Evolutionary conservation across 176 grass and related monocot genomes (phyloP), one percentile per base, ranked within the genome.

Genomic region (Aegilops sharonensis): DNA sequence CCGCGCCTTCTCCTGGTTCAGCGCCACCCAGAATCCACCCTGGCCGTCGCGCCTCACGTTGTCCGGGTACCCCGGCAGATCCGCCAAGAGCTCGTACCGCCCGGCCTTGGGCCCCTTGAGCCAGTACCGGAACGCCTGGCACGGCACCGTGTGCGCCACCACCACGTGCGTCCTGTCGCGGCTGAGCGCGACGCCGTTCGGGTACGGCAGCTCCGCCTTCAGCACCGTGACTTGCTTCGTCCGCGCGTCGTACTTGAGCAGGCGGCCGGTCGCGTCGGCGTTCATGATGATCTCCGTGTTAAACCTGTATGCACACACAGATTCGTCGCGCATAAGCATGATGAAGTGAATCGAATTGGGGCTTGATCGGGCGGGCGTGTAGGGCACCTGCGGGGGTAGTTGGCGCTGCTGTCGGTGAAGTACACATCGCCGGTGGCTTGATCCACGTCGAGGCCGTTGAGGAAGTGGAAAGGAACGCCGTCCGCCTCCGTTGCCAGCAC

Each of bases 321-420:
- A 47, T 47, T 13, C 11, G 43, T 47, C 40, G 40, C 40, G 40
- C 6, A 39, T 39, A 39, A 39, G 39, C 39, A 40, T 2, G 8
- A 40, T 40, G 39, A 40, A 40, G 15, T 43, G 14, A 30, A 8
- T 43, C 40, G 6, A 64, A 27, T 12, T 31, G 31, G 31, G 31
- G 31, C 31, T 31, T 31, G 31, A 31, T 31, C 31, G 31, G 31
- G 31, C 31, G 47, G 63, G 39, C 5, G 5, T 65, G 25, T 45
- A 45, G 40, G 40, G 30, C 9, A 71, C 68, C 68, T 71, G 4
- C 68, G 79, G 7, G 70, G 71, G 7, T 50, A 78, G 13, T 48
- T 64, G 23, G 10, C 89, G 84, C 89, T 94, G 59, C 92, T 94
- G 34, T 94, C 89, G 4, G 84, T 89, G 89, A 94, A 87, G 57